Percentiles rank a stretch among this genome's conserved stretches.
Evolutionary conservation across 1,139 yeast species (phyloP).

Genomic region (Yarrowia galli): DNA sequence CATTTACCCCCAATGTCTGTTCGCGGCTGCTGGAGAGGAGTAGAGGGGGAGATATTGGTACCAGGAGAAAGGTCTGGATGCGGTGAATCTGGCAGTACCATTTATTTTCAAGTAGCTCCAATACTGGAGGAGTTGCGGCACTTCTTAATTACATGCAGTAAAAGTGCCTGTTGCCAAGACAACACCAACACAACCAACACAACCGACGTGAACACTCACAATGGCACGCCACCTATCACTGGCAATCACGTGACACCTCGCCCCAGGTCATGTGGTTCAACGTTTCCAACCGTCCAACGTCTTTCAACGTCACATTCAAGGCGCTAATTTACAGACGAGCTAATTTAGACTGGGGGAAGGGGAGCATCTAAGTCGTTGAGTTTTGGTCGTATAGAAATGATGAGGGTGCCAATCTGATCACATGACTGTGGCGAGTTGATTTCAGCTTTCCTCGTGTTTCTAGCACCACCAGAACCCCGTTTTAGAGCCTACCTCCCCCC

Average conservation of each 20-base stretch:
- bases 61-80: background rate
- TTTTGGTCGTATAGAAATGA: background rate
- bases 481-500: background rate
- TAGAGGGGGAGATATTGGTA: background rate
- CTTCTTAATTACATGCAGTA: too few species aligned
- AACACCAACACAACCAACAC: too few species aligned
- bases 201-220: too few species aligned
- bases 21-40: background rate
- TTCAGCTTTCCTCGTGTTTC: too few species aligned
- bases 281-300: constrained; percentile 24
- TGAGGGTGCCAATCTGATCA: background rate
- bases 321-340: constrained; percentile 13
- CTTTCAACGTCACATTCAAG: constrained; percentile 27
- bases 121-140: background rate
- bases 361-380: background rate
- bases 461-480: too few species aligned
- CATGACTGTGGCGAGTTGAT: background rate
- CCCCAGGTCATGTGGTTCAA: constrained; percentile 13
- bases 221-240: background rate
- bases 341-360: background rate
- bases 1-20: background rate
- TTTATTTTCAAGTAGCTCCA: background rate
- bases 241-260: background rate
- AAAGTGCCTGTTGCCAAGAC: background rate
- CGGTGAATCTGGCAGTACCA: too few species aligned